These are phyloP conservation scores for Taphrina deformans DNA, from an alignment of 1,139 yeast genomes.

Conservation along the genomic window DNA sequence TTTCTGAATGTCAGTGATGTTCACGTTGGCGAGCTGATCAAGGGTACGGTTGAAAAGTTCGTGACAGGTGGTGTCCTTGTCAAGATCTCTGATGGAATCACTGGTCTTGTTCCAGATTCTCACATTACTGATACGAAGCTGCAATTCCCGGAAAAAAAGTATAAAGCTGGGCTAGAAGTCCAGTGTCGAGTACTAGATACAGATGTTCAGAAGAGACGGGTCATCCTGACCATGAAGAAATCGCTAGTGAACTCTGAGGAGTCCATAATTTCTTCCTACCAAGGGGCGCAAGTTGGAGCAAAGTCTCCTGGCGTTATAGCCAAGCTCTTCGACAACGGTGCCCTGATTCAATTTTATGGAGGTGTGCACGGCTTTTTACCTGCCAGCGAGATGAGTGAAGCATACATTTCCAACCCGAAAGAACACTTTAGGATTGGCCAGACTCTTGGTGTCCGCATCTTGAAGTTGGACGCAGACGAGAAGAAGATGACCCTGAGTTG, in stretches of 20 bases:
- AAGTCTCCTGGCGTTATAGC: slow-evolving; percentile 76
- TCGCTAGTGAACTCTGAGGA: slow-evolving; percentile 68
- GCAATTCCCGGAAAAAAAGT: slow-evolving; percentile 87
- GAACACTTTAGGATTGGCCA: slow-evolving; percentile 83
- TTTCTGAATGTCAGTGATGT: slow-evolving; percentile 70
- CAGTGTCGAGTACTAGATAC: slow-evolving; percentile 59
- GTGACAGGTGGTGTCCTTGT: slow-evolving; percentile 71
- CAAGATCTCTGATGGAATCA: slow-evolving; percentile 59
- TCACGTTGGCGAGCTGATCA: slow-evolving; percentile 67
- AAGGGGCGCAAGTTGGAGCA: slow-evolving; percentile 56
- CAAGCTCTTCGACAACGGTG: slow-evolving; percentile 72
- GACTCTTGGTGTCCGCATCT: slow-evolving; percentile 70
- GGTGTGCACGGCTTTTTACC: slow-evolving; percentile 77
- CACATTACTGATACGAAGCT: slow-evolving; percentile 85
- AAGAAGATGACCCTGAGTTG: slow-evolving; percentile 71
- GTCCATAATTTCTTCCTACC: slow-evolving; percentile 51
- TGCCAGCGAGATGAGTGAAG: slow-evolving; percentile 82
- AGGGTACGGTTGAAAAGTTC: slow-evolving; percentile 59
- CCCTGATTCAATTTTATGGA: slow-evolving; percentile 79
- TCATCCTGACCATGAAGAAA: slow-evolving; percentile 75
- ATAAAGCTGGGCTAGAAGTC: slow-evolving; percentile 76
- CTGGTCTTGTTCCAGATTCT: slow-evolving; percentile 71
- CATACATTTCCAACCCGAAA: slow-evolving; percentile 72
- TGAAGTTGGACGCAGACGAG: slow-evolving; percentile 57
- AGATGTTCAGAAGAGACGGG: slow-evolving; percentile 50